Evolutionary conservation across 2,329 filamentous ascomycete species (phyloP).

Genomic region (Botryotinia narcissicola): DNA sequence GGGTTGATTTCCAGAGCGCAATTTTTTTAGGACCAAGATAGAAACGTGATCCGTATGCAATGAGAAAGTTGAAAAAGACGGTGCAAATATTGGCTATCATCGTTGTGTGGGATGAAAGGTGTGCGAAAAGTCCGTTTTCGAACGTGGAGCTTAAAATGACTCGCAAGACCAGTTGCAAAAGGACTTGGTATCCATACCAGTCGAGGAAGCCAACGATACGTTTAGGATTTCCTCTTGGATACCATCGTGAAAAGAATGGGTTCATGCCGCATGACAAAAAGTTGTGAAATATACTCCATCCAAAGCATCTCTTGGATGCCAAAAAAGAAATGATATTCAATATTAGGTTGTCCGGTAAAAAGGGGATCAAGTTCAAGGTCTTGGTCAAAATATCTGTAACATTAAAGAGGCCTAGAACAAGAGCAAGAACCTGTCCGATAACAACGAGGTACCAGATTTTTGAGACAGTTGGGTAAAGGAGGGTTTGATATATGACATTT

Average conservation of each 20-base stretch:
- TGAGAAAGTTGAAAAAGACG: conserved; percentile 44
- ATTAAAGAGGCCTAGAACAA: conserved; percentile 25
- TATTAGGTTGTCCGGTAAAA: neutral
- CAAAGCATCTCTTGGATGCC: conserved; percentile 30
- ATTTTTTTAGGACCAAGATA: conserved; percentile 41
- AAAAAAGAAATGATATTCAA: conserved; percentile 6
- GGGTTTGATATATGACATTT: conserved; percentile 14
- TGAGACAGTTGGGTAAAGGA: conserved; percentile 25
- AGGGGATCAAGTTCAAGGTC: neutral
- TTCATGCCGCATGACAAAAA: conserved; percentile 65
- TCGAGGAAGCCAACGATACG: conserved; percentile 59
- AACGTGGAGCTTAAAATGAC: conserved; percentile 44
- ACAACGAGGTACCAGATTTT: conserved; percentile 33
- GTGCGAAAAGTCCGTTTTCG: conserved; percentile 26
- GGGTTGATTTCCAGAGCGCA: conserved; percentile 48
- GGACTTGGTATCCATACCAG: conserved; percentile 65
- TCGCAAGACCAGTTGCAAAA: conserved; percentile 54
- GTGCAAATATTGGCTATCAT: conserved; percentile 53
- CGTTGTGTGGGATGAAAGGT: conserved; percentile 24
- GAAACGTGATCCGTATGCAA: conserved; percentile 21
- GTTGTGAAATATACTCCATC: conserved; percentile 49
- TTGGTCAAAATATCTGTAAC: conserved; percentile 6
- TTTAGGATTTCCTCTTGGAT: conserved; percentile 48
- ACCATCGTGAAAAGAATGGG: conserved; percentile 53
- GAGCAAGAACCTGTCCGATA: conserved; percentile 33